Base-by-base conservation (phyloP, 345 rosid genomes). In the Rhizophora apiculata region DNA sequence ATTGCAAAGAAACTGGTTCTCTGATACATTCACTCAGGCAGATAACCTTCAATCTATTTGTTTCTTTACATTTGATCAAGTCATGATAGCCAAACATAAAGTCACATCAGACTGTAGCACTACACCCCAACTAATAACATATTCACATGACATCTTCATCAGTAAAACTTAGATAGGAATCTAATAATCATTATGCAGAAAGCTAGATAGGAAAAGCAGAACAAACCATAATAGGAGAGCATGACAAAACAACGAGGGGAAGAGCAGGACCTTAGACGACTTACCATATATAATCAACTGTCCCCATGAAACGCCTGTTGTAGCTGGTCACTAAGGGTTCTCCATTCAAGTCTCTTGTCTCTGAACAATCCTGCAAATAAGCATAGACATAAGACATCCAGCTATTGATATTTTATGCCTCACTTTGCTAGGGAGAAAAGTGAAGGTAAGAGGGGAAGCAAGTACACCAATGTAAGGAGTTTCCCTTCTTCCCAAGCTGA, bases 261-360 rank as follows among this genome's bases (percentile, higher is more conserved):
- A 52, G 62, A 8, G 13, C 15, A 24, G 32, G 65, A 69, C 13
- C 49, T n/a, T 39, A 15, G 59, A 48, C 65, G 54, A 51, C 76
- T 75, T 83, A 87, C 99, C 96, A 95, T 79, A 92, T 92, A 77
- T 92, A 95, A 78, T 92, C 97, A 74, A 92, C 99, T 26, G 99
- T 87, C 76, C 97, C 97, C 85, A 83, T 73, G 84, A 95, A 95
- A 69, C 91, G 78, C 82, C 96, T 86, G 74, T 87, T 85, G 68
- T 92, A 95, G 82, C 97, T 92, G 51, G 97, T 95, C 62, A 86
- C 99, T 54, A 83, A 60, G 21, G 97, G 96, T 80, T 92, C 97
- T 69, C 96, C 92, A 32, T 79, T 76, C 60, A 81, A 67, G 73
- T 90, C 96, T 73, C 96, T 86, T 63, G 97, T 84, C 73, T 87